Conservation (phyloP, 2,329 filamentous ascomycete genomes). For the Diaporthe sp. region DNA sequence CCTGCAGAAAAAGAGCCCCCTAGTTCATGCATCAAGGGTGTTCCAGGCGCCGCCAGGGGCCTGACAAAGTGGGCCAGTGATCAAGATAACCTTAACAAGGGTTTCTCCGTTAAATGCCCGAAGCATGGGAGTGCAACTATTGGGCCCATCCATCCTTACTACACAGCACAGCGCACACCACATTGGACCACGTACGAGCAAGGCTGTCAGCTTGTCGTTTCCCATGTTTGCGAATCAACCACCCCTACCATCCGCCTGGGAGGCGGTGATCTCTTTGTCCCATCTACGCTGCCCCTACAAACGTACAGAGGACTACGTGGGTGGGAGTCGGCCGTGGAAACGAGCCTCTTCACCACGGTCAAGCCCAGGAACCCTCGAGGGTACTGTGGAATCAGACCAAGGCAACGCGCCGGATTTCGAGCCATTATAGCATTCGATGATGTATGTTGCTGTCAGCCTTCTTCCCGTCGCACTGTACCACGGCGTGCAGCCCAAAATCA, state of each 20-base stretch:
- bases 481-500: neutral
- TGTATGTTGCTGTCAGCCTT: neutral
- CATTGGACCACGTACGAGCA: neutral
- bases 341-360: neutral
- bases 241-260: neutral
- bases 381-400: neutral
- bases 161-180: neutral
- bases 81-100: slow-evolving; percentile 36
- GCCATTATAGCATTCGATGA: neutral
- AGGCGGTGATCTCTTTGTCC: neutral
- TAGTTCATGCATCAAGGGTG: slow-evolving; percentile 24
- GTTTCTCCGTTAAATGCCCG: slow-evolving; percentile 26
- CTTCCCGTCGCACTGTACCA: neutral
- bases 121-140: slow-evolving; percentile 8
- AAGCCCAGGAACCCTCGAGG: neutral
- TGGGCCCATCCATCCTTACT: neutral
- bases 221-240: neutral
- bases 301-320: neutral
- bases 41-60: slow-evolving; percentile 23
- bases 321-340: neutral
- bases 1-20: neutral
- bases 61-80: neutral
- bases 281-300: neutral
- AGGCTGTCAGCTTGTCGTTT: neutral
- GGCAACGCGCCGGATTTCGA: too few species aligned